phyloP scores from a whole-genome alignment of 1,284 basidiomycete species.

The Irpex sp. region DNA sequence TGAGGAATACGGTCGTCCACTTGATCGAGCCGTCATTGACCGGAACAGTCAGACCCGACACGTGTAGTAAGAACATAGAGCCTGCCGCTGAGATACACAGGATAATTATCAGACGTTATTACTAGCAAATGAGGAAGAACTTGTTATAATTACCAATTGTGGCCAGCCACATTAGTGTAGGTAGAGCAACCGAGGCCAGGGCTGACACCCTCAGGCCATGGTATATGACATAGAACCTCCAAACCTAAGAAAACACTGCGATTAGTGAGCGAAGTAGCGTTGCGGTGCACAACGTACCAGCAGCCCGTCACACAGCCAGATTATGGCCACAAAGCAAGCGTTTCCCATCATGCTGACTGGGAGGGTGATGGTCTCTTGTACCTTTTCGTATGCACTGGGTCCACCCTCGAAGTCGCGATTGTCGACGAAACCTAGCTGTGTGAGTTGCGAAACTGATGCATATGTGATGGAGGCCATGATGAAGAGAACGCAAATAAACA shows the following conservation, averaged over 20 bases:
- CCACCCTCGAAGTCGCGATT: constrained; percentile 10
- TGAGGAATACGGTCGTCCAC: background rate
- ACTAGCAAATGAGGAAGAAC: background rate
- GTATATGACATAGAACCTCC: constrained; percentile 4
- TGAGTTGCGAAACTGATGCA: background rate
- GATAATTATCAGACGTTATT: background rate
- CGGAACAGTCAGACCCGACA: background rate
- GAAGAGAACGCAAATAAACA: constrained; percentile 3
- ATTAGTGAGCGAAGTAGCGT: background rate
- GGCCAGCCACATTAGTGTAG: background rate
- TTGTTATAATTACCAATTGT: background rate
- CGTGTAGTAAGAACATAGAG: constrained; percentile 1
- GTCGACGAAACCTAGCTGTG: constrained; percentile 9
- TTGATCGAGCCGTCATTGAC: background rate
- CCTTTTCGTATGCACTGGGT: constrained; percentile 7
- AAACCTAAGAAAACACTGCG: background rate
- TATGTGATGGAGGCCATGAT: constrained; percentile 7
- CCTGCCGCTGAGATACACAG: background rate
- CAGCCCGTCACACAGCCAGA: constrained; percentile 8
- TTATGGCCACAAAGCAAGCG: constrained; percentile 2
- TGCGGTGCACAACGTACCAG: constrained; percentile 1
- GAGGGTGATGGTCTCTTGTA: background rate
- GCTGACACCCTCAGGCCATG: background rate
- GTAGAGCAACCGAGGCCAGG: background rate
- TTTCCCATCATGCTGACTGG: constrained; percentile 3